Evolutionary conservation across 768 basidiomycete species (phyloP), one percentile per base, ranked within the genome.

Genomic region (Collybiopsis luxurians): DNA sequence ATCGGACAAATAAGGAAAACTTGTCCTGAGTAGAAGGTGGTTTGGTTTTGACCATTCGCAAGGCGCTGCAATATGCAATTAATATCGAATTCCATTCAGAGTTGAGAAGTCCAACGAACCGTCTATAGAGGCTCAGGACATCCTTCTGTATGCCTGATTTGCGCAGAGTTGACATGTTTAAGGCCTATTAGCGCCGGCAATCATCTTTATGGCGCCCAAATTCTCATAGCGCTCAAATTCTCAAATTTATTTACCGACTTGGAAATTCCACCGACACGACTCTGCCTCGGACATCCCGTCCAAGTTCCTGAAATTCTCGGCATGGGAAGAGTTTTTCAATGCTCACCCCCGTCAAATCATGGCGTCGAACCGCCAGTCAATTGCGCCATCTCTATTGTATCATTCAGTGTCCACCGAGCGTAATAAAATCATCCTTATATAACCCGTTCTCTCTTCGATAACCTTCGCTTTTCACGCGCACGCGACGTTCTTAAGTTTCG

Each of bases 1-100:
- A 86, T 58, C 84, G 87, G 30, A 89, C 75, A 66, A 82, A 82
- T 45, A 90, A 78, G 23, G 74, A 73, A 69, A 92, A 93, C 61
- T 84, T 90, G 36, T 79, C 73, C 49, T 78, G 87, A 1, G 84
- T 73, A 6, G 70, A 59, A 1, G 70, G 67, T 6, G 91, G 89
- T 71, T 93, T 93, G 17, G 80, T 77, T 52, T 74, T 78, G 17
- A 84, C 82, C 79, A 91, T 87, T 19, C 90, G 87, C 39, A 93
- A 79, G 27, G 89, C 90, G 31, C 91, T 93, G 53, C 12, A 34
- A 53, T 4, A 19, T 19, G 46, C 56, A 34, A 46, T 26, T 34
- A 30, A 43, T 78, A 70, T 68, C 75, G 71, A 54, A 78, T 78
- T 28, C 79, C 72, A 26, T 68, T 68, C 12, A 80, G n/a, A 21